phyloP scores from a whole-genome alignment of 2,329 filamentous ascomycete genomes.

The Trichophyton mentagrophytes region DNA sequence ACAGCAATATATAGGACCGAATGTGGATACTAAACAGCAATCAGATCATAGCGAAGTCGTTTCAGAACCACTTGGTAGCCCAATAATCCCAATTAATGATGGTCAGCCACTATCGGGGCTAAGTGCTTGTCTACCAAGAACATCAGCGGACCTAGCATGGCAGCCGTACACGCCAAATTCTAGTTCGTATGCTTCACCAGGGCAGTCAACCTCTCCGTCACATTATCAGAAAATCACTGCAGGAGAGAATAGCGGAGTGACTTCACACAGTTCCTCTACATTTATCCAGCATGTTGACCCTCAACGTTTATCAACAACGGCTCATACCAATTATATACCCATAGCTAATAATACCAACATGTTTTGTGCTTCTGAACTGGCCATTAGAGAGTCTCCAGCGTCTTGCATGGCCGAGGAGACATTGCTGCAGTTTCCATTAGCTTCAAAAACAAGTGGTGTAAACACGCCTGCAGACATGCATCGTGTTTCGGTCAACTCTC shows the following conservation, averaged over 20 bases:
- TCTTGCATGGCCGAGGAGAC: slow-evolving; percentile 5
- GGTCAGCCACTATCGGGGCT: not conserved
- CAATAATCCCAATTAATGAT: not conserved
- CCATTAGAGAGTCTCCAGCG: not conserved
- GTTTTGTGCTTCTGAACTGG: not conserved
- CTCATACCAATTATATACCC: not conserved
- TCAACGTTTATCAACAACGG: not conserved
- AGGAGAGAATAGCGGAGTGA: not conserved
- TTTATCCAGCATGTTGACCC: not conserved
- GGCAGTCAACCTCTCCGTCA: not conserved
- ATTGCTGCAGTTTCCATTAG: not conserved
- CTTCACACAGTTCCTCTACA: not conserved
- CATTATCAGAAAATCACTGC: not conserved
- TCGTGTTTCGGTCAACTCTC: slow-evolving; percentile 52
- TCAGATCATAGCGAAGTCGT: not conserved
- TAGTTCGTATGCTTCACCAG: not conserved
- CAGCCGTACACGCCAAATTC: not conserved
- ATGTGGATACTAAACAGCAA: not conserved
- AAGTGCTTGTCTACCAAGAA: not conserved
- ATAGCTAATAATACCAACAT: not conserved
- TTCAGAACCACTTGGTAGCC: not conserved
- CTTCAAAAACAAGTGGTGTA: not conserved
- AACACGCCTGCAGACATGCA: slow-evolving; percentile 32
- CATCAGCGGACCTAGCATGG: not conserved
- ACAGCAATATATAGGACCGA: not conserved